Evolutionary conservation across 345 rosid genomes (phyloP).

Genomic region (Atalantia buxifolia): DNA sequence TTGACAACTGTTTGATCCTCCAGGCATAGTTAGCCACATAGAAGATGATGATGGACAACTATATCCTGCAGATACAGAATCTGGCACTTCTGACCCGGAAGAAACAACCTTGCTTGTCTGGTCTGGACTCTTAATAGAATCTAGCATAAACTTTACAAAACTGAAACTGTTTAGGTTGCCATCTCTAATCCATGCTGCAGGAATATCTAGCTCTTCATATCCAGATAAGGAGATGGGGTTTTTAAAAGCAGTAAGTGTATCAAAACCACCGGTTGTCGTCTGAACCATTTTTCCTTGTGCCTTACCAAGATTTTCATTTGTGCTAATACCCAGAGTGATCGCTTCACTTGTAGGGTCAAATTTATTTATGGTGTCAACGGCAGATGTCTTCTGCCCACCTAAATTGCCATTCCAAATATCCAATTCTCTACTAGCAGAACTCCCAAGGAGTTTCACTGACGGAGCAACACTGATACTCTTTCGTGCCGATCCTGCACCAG

Average conservation of each 20-base stretch:
- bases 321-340: not conserved
- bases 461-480: not conserved
- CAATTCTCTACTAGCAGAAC: not conserved
- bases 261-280: not conserved
- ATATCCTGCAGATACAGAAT: not conserved
- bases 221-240: not conserved
- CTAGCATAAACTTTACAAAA: slow-evolving; percentile 9
- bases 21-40: not conserved
- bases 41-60: not conserved
- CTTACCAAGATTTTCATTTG: not conserved
- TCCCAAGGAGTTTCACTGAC: not conserved
- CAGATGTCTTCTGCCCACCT: not conserved
- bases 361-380: not conserved
- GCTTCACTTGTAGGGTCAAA: not conserved
- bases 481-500: not conserved
- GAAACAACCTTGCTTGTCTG: not conserved
- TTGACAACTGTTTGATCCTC: slow-evolving; percentile 6
- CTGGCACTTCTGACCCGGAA: not conserved
- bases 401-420: not conserved
- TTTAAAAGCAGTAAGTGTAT: not conserved
- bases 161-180: not conserved
- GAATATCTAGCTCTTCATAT: not conserved
- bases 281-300: not conserved
- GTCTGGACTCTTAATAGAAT: not conserved
- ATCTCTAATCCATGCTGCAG: slow-evolving; percentile 1